Evolutionary conservation across 768 basidiomycete species (phyloP).

Genomic region (Trametes cubensis): DNA sequence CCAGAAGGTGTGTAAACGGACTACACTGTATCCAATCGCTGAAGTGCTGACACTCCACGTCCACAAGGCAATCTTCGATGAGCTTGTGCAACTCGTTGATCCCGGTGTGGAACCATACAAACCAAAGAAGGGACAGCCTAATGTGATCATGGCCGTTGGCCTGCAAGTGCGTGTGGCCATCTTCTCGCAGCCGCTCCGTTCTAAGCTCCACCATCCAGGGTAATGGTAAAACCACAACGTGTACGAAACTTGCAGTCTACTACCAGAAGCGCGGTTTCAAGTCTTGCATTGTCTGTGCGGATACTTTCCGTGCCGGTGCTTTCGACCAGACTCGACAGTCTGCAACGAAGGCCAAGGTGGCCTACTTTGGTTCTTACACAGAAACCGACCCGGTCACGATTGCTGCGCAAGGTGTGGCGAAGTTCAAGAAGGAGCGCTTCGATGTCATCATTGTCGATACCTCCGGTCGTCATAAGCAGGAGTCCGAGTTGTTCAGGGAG

Average conservation of each 20-base stretch:
- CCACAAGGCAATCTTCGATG: constrained; percentile 89
- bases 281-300: constrained; percentile 96
- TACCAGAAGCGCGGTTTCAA: constrained; percentile 97
- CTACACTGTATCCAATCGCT: background rate
- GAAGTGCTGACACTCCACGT: background rate
- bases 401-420: constrained; percentile 90
- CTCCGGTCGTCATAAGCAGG: constrained; percentile 95
- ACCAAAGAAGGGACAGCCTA: constrained; percentile 91
- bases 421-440: constrained; percentile 98
- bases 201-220: constrained; percentile 51
- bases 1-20: constrained; percentile 71
- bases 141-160: constrained; percentile 97
- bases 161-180: constrained; percentile 69
- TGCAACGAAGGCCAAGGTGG: constrained; percentile 97
- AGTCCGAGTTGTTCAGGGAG: constrained; percentile 94
- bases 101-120: constrained; percentile 95
- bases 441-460: constrained; percentile 99
- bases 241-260: constrained; percentile 97
- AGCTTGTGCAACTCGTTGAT: constrained; percentile 92
- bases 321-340: constrained; percentile 99
- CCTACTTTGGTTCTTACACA: constrained; percentile 98
- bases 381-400: constrained; percentile 97
- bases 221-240: constrained; percentile 98
- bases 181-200: too few species aligned
- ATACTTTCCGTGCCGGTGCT: constrained; percentile 98